Conservation (phyloP, 2,329 filamentous ascomycete genomes). For the Colletotrichum lindemuthianum region DNA sequence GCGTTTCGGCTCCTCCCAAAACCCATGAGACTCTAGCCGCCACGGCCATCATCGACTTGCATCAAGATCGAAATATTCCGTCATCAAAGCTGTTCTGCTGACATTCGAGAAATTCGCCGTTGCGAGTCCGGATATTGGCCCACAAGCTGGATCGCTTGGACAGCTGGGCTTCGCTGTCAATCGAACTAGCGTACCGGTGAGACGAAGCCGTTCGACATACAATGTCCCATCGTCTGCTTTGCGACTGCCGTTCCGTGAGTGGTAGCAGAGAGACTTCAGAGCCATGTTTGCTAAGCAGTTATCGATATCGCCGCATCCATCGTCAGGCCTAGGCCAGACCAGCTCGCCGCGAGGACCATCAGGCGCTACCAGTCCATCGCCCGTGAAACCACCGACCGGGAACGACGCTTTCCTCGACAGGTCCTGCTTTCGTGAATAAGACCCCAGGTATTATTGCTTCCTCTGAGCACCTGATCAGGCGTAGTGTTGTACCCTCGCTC, state of each 20-base stretch:
- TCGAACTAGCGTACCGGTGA: background rate
- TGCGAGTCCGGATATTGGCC: background rate
- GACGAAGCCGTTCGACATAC: background rate
- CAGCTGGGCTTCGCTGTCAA: slow-evolving; percentile 15
- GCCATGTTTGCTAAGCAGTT: background rate
- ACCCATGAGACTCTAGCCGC: no score
- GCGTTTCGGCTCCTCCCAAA: no score
- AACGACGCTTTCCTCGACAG: no score
- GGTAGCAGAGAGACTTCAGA: no score
- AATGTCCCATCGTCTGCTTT: slow-evolving; percentile 7
- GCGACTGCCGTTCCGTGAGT: background rate
- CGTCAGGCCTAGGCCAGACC: no score
- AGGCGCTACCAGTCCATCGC: background rate
- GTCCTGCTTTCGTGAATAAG: no score
- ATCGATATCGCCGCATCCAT: background rate
- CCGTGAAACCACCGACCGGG: no score
- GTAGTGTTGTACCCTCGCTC: slow-evolving; percentile 9
- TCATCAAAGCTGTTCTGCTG: background rate
- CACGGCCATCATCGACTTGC: no score
- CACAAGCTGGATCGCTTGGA: background rate
- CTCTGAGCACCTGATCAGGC: background rate
- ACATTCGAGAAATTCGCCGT: background rate
- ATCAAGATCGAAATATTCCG: background rate
- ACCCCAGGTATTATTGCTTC: background rate
- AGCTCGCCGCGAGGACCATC: background rate